These are phyloP conservation scores for Calocera cornea DNA, from an alignment of 768 basidiomycete genomes.

Conservation along the genomic window DNA sequence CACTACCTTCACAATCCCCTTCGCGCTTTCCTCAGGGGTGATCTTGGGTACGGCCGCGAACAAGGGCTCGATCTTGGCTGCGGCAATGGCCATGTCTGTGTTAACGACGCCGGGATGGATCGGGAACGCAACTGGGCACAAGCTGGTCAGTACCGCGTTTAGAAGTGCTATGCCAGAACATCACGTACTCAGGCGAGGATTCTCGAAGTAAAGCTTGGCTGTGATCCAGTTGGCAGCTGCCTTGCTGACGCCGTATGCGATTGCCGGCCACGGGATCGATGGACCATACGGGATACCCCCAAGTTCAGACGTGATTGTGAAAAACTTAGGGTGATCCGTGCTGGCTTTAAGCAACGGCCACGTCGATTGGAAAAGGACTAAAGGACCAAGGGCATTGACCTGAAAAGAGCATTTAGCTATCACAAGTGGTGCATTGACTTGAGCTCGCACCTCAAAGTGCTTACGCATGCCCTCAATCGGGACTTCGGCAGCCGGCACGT, in stretches of 20 bases:
- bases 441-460: too few species aligned
- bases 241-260: conserved; percentile 11
- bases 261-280: too few species aligned
- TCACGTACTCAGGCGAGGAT: not conserved
- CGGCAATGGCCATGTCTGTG: conserved; percentile 4
- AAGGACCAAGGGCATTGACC: conserved; percentile 14
- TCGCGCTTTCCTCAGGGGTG: conserved; percentile 2
- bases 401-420: too few species aligned
- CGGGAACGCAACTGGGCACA: not conserved
- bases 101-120: conserved; percentile 4
- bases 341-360: conserved; percentile 9
- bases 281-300: conserved; percentile 5
- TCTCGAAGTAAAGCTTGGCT: conserved; percentile 7
- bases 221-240: conserved; percentile 14
- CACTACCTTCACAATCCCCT: not conserved
- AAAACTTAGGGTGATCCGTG: conserved; percentile 9
- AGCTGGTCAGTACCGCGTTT: not conserved
- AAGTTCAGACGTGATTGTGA: conserved; percentile 8
- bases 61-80: not conserved
- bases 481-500: not conserved
- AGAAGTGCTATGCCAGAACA: not conserved
- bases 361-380: conserved; percentile 16
- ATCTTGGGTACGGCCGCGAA: not conserved
- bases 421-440: too few species aligned
- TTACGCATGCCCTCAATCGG: not conserved